Evolutionary conservation across 345 rosid genomes (phyloP).

Genomic region (Pugionium dolabratum): DNA sequence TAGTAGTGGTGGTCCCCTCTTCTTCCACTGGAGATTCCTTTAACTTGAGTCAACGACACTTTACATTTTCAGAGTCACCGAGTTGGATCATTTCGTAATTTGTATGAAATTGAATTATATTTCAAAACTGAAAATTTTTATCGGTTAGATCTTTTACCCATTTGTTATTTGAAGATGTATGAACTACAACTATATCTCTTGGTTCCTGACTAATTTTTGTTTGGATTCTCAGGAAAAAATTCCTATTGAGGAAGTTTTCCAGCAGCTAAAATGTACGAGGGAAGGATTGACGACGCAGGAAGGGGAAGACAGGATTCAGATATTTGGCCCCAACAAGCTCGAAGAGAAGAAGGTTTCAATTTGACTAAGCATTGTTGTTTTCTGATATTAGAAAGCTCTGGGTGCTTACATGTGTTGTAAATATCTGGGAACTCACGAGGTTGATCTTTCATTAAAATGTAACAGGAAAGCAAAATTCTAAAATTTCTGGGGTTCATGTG

Average conservation of each 20-base stretch:
- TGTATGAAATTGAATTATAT: not conserved
- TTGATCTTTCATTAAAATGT: not conserved
- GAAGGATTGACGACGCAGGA: constrained; percentile 75
- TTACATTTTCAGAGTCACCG: constrained; percentile 18
- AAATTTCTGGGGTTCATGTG: not conserved
- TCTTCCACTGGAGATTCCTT: constrained; percentile 38
- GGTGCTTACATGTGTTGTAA: not conserved
- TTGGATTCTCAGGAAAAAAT: constrained; percentile 62
- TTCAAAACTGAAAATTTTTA: not conserved
- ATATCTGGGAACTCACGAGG: constrained; percentile 7
- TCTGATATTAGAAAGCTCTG: constrained; percentile 4
- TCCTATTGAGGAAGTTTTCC: constrained; percentile 87
- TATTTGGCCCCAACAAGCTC: constrained; percentile 91
- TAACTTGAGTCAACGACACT: constrained; percentile 38
- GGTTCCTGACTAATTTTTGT: constrained; percentile 18
- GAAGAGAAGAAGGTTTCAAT: constrained; percentile 69
- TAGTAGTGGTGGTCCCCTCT: constrained; percentile 37
- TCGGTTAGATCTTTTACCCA: not conserved
- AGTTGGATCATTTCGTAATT: constrained; percentile 25
- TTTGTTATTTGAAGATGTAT: not conserved
- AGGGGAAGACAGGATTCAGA: constrained; percentile 67
- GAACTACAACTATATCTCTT: not conserved
- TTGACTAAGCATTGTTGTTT: constrained; percentile 30
- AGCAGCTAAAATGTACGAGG: constrained; percentile 71
- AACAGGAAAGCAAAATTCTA: constrained; percentile 34